Base-by-base conservation (phyloP, 768 basidiomycete species). In the Sporobolomyces roseus region DNA sequence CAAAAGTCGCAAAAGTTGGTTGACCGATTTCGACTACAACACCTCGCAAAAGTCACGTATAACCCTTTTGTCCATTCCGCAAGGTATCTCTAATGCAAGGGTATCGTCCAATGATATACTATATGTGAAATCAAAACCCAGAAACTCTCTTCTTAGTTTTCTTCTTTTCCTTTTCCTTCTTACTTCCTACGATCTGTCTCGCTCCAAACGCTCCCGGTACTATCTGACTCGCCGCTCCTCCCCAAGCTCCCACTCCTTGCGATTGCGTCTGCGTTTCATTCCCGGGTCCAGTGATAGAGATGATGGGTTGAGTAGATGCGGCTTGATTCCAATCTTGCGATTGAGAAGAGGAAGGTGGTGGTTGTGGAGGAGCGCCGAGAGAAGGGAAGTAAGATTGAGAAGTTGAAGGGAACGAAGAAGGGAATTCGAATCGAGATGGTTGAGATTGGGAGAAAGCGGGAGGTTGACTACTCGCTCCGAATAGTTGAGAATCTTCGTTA, bases 151-250 rank as follows among this genome's bases (percentile, higher is more conserved):
- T 75, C 66, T 74, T 74, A 33, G 53, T 64, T 46, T 56, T 56
- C 53, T 41, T 55, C 51, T 53, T 66, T 61, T 55, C 48, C 51
- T 66, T 69, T 52, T 58, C 50, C 59, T 46, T 56, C 53, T 54
- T 52, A 51, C 27, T 51, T 30, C 25, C 62, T 21, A 43, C 19
- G 12, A 1, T 35, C 49, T 10, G 33, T 49, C 75, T 53, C 55
- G 70, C 63, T 16, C 72, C 74, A 33, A 66, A 68, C 30, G 59
- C 62, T 3, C 75, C 75, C 12, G 75, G 75, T 19, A 76, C 50
- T 8, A 63, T 17, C 38, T 41, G 38, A 41, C 10, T 41, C 17
- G 38, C 10, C 38, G 17, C 38, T 17, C 10, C 38, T 41, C 10
- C 9, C 9, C 10, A 41, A 41, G 17, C 38, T 17, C 17, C 38